phyloP scores from a whole-genome alignment of 179 eudicot species.

The Monotropa hypopitys region DNA sequence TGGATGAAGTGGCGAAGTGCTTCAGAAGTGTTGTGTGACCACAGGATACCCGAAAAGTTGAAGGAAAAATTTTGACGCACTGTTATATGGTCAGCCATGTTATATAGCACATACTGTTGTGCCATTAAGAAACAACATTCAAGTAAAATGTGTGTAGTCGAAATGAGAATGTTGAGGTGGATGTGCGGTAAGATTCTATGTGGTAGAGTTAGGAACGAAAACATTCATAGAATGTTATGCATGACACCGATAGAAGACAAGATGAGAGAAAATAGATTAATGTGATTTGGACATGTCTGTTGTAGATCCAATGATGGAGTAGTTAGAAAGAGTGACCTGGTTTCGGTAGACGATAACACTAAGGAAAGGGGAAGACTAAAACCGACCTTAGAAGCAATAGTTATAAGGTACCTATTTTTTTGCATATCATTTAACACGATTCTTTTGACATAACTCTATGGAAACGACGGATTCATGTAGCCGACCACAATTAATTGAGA shows the following conservation, averaged over 20 bases:
- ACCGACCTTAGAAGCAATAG: neutral
- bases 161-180: neutral
- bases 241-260: neutral
- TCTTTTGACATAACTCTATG: neutral
- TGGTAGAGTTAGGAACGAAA: neutral
- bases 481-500: neutral
- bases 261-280: neutral
- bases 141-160: neutral
- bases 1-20: neutral
- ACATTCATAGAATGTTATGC: neutral
- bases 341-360: neutral
- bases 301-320: neutral
- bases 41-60: neutral
- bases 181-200: neutral
- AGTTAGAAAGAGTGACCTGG: neutral
- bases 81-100: neutral
- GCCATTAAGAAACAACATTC: neutral
- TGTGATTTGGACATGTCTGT: neutral
- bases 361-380: neutral
- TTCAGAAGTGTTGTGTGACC: neutral
- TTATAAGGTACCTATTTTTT: neutral
- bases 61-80: neutral
- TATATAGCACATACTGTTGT: neutral
- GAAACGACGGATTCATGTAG: neutral
- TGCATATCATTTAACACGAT: neutral